phyloP scores from a whole-genome alignment of 2,329 filamentous ascomycete species.

The Aspergillus versicolor region DNA sequence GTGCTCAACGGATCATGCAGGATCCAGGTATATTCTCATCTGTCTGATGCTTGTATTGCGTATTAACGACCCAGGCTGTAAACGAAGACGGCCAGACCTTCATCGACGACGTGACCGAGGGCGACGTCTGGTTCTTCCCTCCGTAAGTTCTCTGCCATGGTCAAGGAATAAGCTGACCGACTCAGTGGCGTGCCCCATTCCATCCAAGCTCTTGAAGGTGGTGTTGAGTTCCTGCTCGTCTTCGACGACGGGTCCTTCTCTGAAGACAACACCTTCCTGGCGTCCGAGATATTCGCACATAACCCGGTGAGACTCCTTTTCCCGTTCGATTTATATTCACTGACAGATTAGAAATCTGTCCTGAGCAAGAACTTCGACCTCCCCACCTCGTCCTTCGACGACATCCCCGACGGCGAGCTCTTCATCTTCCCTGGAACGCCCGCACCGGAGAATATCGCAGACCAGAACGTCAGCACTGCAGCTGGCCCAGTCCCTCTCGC shows the following conservation, averaged over 20 bases:
- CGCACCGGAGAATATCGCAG: conserved; percentile 61
- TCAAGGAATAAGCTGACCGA: not conserved
- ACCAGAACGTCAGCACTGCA: conserved; percentile 60
- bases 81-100: conserved; percentile 68
- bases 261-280: conserved; percentile 73
- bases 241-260: conserved; percentile 61
- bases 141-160: conserved; percentile 35
- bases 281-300: conserved; percentile 60
- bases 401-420: conserved; percentile 65
- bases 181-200: conserved; percentile 68
- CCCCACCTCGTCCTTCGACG: conserved; percentile 54
- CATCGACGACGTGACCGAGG: conserved; percentile 72
- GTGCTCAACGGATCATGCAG: conserved; percentile 40
- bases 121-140: conserved; percentile 81
- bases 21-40: conserved; percentile 28
- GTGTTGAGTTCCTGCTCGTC: conserved; percentile 63
- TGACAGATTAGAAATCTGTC: conserved; percentile 42
- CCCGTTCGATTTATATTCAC: not conserved
- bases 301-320: conserved; percentile 26
- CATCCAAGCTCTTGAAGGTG: conserved; percentile 70
- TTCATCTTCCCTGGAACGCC: conserved; percentile 75
- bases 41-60: not conserved
- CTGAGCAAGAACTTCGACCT: conserved; percentile 57
- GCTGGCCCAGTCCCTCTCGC: conserved; percentile 67
- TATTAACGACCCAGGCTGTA: conserved; percentile 24